Evolutionary conservation across 148 eudicot genomes (phyloP).

Genomic region (Fagopyrum tataricum): DNA sequence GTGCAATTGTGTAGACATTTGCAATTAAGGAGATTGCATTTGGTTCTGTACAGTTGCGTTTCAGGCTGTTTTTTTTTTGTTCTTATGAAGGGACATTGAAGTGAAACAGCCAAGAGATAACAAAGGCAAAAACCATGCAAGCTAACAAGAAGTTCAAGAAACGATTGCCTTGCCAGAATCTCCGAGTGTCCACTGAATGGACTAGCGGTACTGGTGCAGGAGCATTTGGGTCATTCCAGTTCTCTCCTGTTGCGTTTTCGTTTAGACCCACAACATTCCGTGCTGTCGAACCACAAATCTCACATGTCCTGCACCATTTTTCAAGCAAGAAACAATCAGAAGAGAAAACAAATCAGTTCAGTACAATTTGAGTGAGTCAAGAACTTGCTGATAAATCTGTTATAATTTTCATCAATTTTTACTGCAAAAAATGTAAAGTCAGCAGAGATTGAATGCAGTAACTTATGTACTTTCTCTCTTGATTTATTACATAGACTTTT

Average conservation of each 20-base stretch:
- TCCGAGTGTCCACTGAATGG: slow-evolving; percentile 26
- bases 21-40: slow-evolving; percentile 4
- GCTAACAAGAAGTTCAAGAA: slow-evolving; percentile 55
- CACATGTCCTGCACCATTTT: slow-evolving; percentile 50
- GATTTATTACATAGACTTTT: background rate
- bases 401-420: too few species aligned
- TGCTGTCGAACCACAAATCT: slow-evolving; percentile 82
- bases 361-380: background rate
- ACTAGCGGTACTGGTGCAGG: slow-evolving; percentile 17
- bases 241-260: slow-evolving; percentile 46
- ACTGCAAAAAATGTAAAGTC: background rate
- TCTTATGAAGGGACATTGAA: slow-evolving; percentile 40
- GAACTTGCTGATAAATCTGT: too few species aligned
- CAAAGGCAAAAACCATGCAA: slow-evolving; percentile 67
- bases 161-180: slow-evolving; percentile 55
- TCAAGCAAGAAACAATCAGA: background rate
- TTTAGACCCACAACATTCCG: slow-evolving; percentile 57
- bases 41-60: background rate
- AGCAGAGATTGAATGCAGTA: background rate
- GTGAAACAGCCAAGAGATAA: slow-evolving; percentile 65
- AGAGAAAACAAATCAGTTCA: background rate
- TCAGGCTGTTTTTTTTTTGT: background rate
- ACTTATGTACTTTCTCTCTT: background rate
- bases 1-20: background rate
- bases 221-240: slow-evolving; percentile 58